A percentile compares a stretch with the other conserved stretches of the same genome.
Conservation (phyloP, 2,329 filamentous ascomycete genomes). For the Fusarium goolgardi region DNA sequence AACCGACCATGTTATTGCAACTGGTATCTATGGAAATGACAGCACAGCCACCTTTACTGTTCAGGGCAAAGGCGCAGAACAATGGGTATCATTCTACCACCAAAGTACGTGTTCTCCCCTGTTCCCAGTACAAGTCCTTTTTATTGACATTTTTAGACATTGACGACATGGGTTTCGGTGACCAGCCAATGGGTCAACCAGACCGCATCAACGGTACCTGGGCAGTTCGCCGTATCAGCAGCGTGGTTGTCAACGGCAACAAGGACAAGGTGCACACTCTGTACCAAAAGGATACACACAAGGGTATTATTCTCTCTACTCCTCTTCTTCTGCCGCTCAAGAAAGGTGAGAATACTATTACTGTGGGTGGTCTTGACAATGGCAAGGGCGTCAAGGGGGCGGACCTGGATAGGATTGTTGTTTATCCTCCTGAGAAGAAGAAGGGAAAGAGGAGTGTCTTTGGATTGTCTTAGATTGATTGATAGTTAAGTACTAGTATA, state of each 20-base stretch:
- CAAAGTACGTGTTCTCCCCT: conserved; percentile 52
- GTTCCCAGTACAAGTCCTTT: rapidly evolving
- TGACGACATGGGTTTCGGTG: conserved; percentile 71
- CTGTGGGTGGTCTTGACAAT: conserved; percentile 67
- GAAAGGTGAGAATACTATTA: conserved; percentile 66
- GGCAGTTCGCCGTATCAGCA: conserved; percentile 69
- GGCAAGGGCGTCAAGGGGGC: conserved; percentile 67
- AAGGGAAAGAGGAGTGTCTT: conserved; percentile 18
- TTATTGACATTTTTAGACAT: conserved; percentile 52
- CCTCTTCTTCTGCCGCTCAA: conserved; percentile 65
- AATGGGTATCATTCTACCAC: conserved; percentile 68
- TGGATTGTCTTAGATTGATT: background rate
- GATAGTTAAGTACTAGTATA: background rate
- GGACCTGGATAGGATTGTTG: conserved; percentile 69
- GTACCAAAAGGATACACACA: conserved; percentile 65
- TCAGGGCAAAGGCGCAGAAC: conserved; percentile 59
- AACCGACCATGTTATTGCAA: conserved; percentile 58
- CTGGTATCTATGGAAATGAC: conserved; percentile 64
- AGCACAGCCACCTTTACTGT: conserved; percentile 63
- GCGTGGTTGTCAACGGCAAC: conserved; percentile 67
- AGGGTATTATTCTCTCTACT: conserved; percentile 69
- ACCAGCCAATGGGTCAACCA: conserved; percentile 65
- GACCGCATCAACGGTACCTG: conserved; percentile 70
- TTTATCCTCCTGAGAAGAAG: conserved; percentile 65
- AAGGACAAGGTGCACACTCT: conserved; percentile 58